Base-by-base conservation (phyloP, 495 filamentous ascomycete species). In the Xylaria scruposa region DNA sequence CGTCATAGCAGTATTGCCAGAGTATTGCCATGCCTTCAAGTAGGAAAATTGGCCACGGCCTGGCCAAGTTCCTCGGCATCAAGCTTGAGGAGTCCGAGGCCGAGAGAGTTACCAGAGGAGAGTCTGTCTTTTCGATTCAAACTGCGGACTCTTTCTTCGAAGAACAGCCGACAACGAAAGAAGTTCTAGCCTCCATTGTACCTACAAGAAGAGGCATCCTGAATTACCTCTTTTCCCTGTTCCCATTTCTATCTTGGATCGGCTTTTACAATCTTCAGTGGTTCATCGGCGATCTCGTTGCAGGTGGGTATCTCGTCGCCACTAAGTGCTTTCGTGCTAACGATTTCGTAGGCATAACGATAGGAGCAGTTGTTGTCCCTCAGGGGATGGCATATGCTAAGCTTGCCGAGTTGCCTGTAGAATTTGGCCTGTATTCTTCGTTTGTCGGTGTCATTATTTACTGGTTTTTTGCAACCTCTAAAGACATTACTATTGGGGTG, bases 381-480 rank as follows among this genome's bases (percentile, higher is more conserved):
- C 96, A 99, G 78, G 92, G 93, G 70, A 98, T 99, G 96, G 95
- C 97, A 2, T 99, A 99, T 81, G 95, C 96, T 31, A 87, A 91
- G 73, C 84, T 99, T 51, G 96, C 96, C 9, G 84, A 89, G 53
- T 86, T 99, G 26, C 83, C 85, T 0, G 88, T 91, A 3, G 86
- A 99, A 77, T 99, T 89, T 77, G 96, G 96, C 64, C 84, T 99
- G 0, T 99, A 99, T 79, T 96, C 95, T 0, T 98, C 95, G 0
- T 99, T 99, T 76, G 97, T 98, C 91, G 96, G 96, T 33, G 95
- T 98, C 4, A 78, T 98, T 71, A 80, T 97, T 61, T 99, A 99
- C 75, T 98, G 96, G 96, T 97, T 98, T 80, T 98, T 99, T 76
- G 96, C 96, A 1, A 99, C 96, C 1, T 98, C 97, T 0, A 99